Evolutionary conservation across 164 flowering plant species (phyloP).

Genomic region (Vitis cinerea): DNA sequence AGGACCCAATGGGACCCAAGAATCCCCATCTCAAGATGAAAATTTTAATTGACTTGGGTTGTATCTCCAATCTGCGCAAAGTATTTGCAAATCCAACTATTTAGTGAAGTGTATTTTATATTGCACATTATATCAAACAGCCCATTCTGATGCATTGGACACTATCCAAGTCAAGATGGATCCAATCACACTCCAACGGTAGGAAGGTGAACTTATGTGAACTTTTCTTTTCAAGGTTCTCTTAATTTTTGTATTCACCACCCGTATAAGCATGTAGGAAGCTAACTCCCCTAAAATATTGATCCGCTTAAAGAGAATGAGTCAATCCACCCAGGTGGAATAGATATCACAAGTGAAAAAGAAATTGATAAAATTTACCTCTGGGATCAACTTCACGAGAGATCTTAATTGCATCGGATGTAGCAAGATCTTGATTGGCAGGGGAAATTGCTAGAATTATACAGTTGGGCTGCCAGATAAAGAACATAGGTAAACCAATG

Average conservation of each 20-base stretch:
- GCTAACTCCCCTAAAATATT: no score
- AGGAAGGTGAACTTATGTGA: no score
- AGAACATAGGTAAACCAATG: neutral
- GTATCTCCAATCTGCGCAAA: neutral
- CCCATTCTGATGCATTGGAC: neutral
- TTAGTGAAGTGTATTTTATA: neutral
- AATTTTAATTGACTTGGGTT: neutral
- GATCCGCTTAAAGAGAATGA: neutral
- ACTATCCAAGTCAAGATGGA: neutral
- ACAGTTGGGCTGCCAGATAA: constrained; percentile 52
- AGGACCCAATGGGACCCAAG: no score
- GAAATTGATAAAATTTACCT: constrained; percentile 30
- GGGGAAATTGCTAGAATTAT: constrained; percentile 71
- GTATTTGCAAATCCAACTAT: neutral
- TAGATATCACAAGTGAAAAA: neutral
- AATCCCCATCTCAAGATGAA: neutral
- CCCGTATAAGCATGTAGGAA: no score
- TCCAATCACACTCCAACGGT: neutral
- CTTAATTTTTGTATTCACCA: no score
- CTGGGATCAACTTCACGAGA: constrained; percentile 74
- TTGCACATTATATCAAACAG: neutral
- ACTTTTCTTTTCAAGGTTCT: no score
- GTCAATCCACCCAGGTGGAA: no score
- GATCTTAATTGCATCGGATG: constrained; percentile 73
- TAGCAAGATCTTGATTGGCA: constrained; percentile 75